Evolutionary conservation across 148 eudicot species (phyloP).

Genomic region (Chenopodium album): DNA sequence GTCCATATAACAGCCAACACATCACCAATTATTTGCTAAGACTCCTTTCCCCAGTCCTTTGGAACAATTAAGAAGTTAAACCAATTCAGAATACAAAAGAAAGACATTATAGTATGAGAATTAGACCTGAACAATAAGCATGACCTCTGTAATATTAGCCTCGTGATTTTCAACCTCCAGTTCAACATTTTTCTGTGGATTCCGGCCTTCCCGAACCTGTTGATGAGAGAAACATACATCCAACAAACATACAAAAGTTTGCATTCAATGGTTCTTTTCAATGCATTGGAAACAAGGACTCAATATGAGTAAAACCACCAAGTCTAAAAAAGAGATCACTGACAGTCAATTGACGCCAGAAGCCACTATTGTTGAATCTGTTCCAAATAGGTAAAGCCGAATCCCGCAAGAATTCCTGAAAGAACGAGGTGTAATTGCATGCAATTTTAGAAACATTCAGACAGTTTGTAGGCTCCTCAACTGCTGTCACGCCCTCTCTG

Average conservation of each 20-base stretch:
- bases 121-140: conserved; percentile 89
- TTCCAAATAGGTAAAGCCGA: conserved; percentile 86
- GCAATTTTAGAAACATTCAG: conserved; percentile 80
- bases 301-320: conserved; percentile 4
- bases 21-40: neutral
- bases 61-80: neutral
- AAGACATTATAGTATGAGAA: neutral
- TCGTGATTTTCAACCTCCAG: conserved; percentile 34
- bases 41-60: too few relatives aligned
- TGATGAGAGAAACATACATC: neutral
- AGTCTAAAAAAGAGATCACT: conserved; percentile 22
- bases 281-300: neutral
- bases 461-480: conserved; percentile 84
- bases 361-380: conserved; percentile 81
- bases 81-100: neutral
- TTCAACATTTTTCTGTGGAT: conserved; percentile 27
- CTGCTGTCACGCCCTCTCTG: conserved; percentile 98
- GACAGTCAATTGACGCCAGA: conserved; percentile 98
- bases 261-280: conserved; percentile 19
- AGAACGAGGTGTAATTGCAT: conserved; percentile 65
- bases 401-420: conserved; percentile 78
- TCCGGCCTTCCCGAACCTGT: conserved; percentile 90
- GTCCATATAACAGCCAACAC: neutral
- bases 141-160: conserved; percentile 57
- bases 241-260: neutral